phyloP scores from a whole-genome alignment of 768 basidiomycete species.

The Wakefieldia striispora region DNA sequence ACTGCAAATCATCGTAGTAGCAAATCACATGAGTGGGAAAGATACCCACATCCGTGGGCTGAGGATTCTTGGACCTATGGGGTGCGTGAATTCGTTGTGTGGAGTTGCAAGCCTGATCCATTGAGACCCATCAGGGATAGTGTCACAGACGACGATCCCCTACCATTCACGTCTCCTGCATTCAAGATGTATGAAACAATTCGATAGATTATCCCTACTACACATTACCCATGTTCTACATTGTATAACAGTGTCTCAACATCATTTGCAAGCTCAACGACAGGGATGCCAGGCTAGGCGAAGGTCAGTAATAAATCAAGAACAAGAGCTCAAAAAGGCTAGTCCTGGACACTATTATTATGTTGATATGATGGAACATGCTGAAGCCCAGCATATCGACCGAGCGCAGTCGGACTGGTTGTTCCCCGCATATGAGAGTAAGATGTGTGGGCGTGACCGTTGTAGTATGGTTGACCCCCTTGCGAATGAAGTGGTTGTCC shows the following conservation, averaged over 20 bases:
- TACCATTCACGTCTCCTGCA: slow-evolving; percentile 59
- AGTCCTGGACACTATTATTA: slow-evolving; percentile 15
- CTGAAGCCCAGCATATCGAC: slow-evolving; percentile 27
- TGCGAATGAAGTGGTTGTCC: slow-evolving; percentile 15
- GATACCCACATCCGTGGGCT: slow-evolving; percentile 97
- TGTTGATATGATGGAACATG: slow-evolving; percentile 32
- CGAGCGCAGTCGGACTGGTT: slow-evolving; percentile 14
- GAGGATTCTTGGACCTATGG: slow-evolving; percentile 78
- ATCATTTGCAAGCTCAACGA: slow-evolving; percentile 3
- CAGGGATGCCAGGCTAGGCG: background rate
- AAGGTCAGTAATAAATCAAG: slow-evolving; percentile 10
- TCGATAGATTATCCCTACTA: slow-evolving; percentile 42
- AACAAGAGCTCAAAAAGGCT: background rate
- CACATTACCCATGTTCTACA: slow-evolving; percentile 30
- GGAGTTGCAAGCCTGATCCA: background rate
- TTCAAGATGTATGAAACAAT: slow-evolving; percentile 82
- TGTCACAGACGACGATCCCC: slow-evolving; percentile 61
- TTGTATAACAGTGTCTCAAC: slow-evolving; percentile 15
- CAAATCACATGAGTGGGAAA: slow-evolving; percentile 98
- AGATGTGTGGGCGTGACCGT: slow-evolving; percentile 21
- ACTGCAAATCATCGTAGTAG: slow-evolving; percentile 83
- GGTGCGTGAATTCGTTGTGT: slow-evolving; percentile 44
- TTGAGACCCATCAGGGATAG: slow-evolving; percentile 35
- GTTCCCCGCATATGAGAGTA: slow-evolving; percentile 30
- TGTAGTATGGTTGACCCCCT: slow-evolving; percentile 27